Evolutionary conservation across 108 stramenopile species (phyloP).

Genomic region (Tribonema minus): DNA sequence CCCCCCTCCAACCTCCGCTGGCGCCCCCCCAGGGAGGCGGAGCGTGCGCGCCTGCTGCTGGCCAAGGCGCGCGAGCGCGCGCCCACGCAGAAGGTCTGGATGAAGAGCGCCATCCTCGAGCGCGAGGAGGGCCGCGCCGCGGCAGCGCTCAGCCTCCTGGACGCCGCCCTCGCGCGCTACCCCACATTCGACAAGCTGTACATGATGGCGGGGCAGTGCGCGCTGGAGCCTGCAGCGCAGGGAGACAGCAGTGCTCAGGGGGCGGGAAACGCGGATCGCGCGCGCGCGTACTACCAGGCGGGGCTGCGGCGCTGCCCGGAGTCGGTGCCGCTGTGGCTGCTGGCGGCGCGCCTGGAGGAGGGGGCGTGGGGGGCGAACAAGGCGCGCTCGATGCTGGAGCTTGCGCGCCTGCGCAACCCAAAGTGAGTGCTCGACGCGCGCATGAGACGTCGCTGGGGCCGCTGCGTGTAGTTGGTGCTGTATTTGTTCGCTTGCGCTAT

Average conservation of each 20-base stretch:
- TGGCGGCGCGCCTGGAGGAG: constrained; percentile 83
- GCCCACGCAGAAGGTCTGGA: constrained; percentile 76
- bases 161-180: constrained; percentile 72
- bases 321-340: constrained; percentile 74
- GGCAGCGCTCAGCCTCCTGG: constrained; percentile 45
- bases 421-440: too few relatives aligned
- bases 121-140: constrained; percentile 24
- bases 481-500: not conserved
- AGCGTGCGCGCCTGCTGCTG: constrained; percentile 79
- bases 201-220: constrained; percentile 87
- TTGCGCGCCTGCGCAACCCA: constrained; percentile 80
- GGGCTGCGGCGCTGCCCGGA: constrained; percentile 76
- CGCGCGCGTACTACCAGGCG: constrained; percentile 43
- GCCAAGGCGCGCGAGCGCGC: constrained; percentile 74
- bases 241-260: too few relatives aligned
- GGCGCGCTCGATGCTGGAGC: constrained; percentile 83
- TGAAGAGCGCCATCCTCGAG: constrained; percentile 67
- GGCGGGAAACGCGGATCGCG: too few relatives aligned
- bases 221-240: too few relatives aligned
- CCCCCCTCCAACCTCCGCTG: too few relatives aligned
- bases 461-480: not conserved
- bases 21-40: too few relatives aligned
- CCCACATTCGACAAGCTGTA: constrained; percentile 62
- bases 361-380: constrained; percentile 68
- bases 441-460: constrained; percentile 77